Evolutionary conservation across 352 stramenopile species (phyloP).

Genomic region (Globisporangium solare): DNA sequence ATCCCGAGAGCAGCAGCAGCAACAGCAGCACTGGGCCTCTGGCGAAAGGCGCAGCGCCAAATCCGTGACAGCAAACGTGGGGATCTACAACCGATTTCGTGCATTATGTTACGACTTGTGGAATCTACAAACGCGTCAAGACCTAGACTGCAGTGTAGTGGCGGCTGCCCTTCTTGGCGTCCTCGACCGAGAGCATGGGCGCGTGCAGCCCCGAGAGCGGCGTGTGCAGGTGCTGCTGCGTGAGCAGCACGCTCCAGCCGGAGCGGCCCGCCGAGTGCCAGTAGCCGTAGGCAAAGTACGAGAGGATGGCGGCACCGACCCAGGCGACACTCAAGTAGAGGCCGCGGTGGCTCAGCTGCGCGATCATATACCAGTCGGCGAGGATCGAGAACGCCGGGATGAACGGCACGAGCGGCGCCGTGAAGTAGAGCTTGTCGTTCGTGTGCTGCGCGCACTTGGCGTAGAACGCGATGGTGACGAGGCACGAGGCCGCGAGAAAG

Average conservation of each 20-base stretch:
- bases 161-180: neutral
- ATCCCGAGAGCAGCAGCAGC: too few species aligned
- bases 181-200: neutral
- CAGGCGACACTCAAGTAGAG: constrained; percentile 25
- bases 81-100: too few species aligned
- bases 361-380: constrained; percentile 62
- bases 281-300: constrained; percentile 73
- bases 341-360: constrained; percentile 33
- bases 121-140: neutral
- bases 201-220: neutral
- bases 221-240: neutral
- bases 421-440: constrained; percentile 19
- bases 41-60: neutral
- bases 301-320: constrained; percentile 44
- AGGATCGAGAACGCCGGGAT: constrained; percentile 44
- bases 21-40: neutral
- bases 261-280: constrained; percentile 46
- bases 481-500: neutral
- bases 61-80: too few species aligned
- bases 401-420: constrained; percentile 52
- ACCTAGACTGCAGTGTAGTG: neutral
- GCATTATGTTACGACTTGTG: too few species aligned
- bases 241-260: constrained; percentile 43
- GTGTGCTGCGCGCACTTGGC: neutral
- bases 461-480: neutral